phyloP scores from a whole-genome alignment of 2,329 filamentous ascomycete species.

The Hymenoscyphus infarciens region DNA sequence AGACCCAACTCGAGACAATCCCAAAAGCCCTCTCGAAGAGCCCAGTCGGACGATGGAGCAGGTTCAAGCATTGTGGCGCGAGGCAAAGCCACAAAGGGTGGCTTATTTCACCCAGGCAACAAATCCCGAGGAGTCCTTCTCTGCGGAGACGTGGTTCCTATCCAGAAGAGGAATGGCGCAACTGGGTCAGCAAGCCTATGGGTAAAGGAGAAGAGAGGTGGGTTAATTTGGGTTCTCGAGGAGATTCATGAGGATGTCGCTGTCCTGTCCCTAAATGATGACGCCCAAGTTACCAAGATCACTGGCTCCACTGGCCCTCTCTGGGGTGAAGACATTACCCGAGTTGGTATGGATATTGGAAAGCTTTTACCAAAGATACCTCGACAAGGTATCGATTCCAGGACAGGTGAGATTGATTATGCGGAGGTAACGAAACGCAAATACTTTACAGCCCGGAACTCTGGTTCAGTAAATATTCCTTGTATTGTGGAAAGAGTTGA shows the following conservation, averaged over 20 bases:
- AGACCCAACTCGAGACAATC: conserved; percentile 61
- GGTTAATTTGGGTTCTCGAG: conserved; percentile 95
- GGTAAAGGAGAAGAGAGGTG: conserved; percentile 96
- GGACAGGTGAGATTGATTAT: conserved; percentile 73
- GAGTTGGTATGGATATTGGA: conserved; percentile 69
- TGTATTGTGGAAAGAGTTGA: conserved; percentile 73
- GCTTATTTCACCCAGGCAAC: conserved; percentile 56
- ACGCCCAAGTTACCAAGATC: conserved; percentile 67
- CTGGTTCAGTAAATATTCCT: conserved; percentile 75
- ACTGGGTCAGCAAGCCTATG: conserved; percentile 92
- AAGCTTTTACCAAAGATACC: conserved; percentile 80
- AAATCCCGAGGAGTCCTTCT: conserved; percentile 86
- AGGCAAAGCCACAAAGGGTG: conserved; percentile 47
- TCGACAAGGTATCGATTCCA: conserved; percentile 66
- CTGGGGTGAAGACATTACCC: conserved; percentile 71
- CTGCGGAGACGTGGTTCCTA: conserved; percentile 97
- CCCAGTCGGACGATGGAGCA: conserved; percentile 62
- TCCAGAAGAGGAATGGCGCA: conserved; percentile 89
- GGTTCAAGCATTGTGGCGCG: conserved; percentile 42
- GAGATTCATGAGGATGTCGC: conserved; percentile 96
- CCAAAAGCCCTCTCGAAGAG: conserved; percentile 46
- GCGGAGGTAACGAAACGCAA: conserved; percentile 66
- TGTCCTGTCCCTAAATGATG: conserved; percentile 70
- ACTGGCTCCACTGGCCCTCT: conserved; percentile 79
- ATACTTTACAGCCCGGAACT: conserved; percentile 82